Percentiles rank a stretch among this genome's conserved stretches.
phyloP scores from a whole-genome alignment of 2,329 filamentous ascomycete genomes.

The Penicillium psychrosexuale region DNA sequence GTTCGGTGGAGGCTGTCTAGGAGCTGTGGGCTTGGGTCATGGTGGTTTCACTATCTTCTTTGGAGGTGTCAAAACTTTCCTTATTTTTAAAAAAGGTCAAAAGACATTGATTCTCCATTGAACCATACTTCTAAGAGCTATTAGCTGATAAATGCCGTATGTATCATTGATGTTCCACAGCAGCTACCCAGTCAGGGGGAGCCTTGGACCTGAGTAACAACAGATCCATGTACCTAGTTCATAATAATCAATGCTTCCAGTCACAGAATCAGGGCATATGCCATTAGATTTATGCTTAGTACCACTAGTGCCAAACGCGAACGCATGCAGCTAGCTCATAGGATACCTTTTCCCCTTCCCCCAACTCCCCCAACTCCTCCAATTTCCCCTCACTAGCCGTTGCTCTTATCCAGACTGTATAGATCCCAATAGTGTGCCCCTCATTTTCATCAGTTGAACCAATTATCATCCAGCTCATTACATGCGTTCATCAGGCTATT shows the following conservation, averaged over 20 bases:
- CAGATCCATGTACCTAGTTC: not conserved
- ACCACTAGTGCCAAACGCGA: constrained; percentile 11
- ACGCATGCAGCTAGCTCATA: constrained; percentile 16
- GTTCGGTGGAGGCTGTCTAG: not conserved
- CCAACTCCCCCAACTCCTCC: not conserved
- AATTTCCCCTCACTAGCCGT: not conserved
- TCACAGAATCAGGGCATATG: not conserved
- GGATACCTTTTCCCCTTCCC: constrained; percentile 1
- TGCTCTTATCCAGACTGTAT: not conserved
- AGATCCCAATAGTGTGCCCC: not conserved
- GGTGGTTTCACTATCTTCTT: not conserved
- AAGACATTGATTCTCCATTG: not conserved
- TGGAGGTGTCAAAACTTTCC: not conserved
- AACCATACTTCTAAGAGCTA: not conserved
- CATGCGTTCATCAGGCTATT: constrained; percentile 37
- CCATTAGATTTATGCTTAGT: not conserved
- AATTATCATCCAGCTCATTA: constrained; percentile 42
- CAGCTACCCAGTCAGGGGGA: not conserved
- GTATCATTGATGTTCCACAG: not conserved
- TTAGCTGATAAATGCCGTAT: not conserved
- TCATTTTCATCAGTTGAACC: constrained; percentile 31
- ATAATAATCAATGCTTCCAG: not conserved
- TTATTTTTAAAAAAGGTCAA: not conserved
- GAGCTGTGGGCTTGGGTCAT: not conserved
- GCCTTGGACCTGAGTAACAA: not conserved